Conservation (phyloP, 2,329 filamentous ascomycete genomes). For the Aureobasidium sp. region DNA sequence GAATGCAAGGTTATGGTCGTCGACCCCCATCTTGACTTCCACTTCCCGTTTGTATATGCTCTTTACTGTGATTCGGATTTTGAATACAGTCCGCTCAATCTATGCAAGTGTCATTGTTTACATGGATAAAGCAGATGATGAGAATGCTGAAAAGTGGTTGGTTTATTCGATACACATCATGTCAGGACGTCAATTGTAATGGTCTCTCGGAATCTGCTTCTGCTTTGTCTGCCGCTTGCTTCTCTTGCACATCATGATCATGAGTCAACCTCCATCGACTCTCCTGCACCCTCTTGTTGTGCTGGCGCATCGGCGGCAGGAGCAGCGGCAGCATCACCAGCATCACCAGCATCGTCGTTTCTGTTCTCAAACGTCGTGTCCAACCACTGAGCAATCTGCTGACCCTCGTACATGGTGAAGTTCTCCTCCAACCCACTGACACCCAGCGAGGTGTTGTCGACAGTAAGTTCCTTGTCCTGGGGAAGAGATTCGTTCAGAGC, state of each 20-base stretch:
- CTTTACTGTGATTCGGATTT: no score
- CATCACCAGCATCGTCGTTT: conserved; percentile 22
- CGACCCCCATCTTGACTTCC: no score
- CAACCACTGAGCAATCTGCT: conserved; percentile 77
- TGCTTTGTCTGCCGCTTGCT: background rate
- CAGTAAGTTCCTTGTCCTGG: conserved; percentile 94
- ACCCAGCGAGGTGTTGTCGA: conserved; percentile 92
- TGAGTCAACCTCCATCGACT: conserved; percentile 51
- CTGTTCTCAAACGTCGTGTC: conserved; percentile 54
- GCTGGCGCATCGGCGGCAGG: background rate
- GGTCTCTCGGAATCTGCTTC: background rate
- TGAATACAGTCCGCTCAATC: no score
- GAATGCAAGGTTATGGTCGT: background rate
- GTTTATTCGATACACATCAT: conserved; percentile 10
- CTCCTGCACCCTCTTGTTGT: conserved; percentile 27
- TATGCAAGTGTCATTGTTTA: background rate
- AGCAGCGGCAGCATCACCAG: conserved; percentile 27
- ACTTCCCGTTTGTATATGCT: no score
- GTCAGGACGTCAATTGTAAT: conserved; percentile 7
- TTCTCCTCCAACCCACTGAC: conserved; percentile 80
- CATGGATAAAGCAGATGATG: background rate
- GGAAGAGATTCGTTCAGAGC: conserved; percentile 92
- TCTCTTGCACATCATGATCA: background rate
- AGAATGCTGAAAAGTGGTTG: background rate
- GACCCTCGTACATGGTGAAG: conserved; percentile 86